A percentile compares a stretch with the other conserved stretches of the same genome.
These are phyloP conservation scores for Saprolegnia parasitica DNA, from an alignment of 352 stramenopile genomes.

Conservation along the genomic window DNA sequence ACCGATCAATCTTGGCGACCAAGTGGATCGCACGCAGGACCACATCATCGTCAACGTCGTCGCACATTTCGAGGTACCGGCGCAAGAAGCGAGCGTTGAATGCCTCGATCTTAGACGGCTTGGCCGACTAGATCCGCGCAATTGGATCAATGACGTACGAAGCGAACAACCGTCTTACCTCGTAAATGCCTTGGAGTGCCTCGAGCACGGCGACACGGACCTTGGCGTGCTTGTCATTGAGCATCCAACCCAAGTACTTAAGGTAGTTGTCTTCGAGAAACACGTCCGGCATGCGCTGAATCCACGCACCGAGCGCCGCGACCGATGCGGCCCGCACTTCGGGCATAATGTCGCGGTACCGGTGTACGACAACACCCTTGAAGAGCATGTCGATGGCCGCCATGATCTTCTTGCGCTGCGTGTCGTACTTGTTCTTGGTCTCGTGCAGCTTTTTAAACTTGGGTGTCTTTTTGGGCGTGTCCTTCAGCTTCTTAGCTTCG, in stretches of 20 bases:
- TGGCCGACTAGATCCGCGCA: constrained; percentile 38
- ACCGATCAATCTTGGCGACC: constrained; percentile 27
- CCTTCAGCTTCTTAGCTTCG: constrained; percentile 46
- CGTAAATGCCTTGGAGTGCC: constrained; percentile 81
- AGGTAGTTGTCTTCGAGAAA: constrained; percentile 93
- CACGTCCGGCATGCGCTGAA: constrained; percentile 75
- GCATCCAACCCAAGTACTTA: constrained; percentile 95
- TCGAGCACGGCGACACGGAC: constrained; percentile 83
- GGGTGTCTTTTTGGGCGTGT: constrained; percentile 20
- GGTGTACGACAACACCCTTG: constrained; percentile 70
- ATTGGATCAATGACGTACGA: not conserved
- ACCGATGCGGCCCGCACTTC: constrained; percentile 85
- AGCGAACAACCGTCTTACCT: constrained; percentile 26
- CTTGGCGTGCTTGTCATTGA: constrained; percentile 84
- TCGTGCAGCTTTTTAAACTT: constrained; percentile 38
- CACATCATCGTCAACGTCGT: constrained; percentile 69
- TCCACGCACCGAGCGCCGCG: constrained; percentile 78
- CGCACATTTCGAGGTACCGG: constrained; percentile 74
- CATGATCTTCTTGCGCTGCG: constrained; percentile 50
- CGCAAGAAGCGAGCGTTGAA: constrained; percentile 78
- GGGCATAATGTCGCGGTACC: constrained; percentile 91
- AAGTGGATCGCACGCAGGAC: constrained; percentile 73
- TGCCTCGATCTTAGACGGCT: constrained; percentile 59
- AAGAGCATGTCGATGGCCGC: constrained; percentile 65
- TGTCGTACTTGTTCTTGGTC: constrained; percentile 65